These are phyloP conservation scores for Arabis alpina DNA, from an alignment of 345 rosid species.

Conservation along the genomic window DNA sequence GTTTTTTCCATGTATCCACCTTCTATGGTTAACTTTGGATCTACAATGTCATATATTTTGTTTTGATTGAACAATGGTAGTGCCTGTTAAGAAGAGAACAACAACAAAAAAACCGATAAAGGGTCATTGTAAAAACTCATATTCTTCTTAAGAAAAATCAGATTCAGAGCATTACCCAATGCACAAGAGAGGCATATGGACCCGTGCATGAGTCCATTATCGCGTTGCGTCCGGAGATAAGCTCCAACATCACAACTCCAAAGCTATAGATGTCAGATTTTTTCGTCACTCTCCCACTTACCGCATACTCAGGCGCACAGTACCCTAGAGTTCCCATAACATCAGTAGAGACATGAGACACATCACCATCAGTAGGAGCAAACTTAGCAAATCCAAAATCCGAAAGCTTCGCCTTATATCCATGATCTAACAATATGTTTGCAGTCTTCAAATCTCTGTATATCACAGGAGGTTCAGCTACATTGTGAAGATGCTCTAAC, in stretches of 20 bases:
- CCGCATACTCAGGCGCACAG: constrained; percentile 76
- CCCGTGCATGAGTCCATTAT: constrained; percentile 40
- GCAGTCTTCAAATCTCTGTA: constrained; percentile 68
- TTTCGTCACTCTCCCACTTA: constrained; percentile 55
- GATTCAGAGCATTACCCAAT: constrained; percentile 54
- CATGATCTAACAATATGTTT: constrained; percentile 59
- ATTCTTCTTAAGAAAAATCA: not conserved
- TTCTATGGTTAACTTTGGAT: constrained; percentile 51
- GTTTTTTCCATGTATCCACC: constrained; percentile 42
- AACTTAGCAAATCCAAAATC: constrained; percentile 84
- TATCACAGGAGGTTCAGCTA: constrained; percentile 61
- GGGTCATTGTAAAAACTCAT: not conserved
- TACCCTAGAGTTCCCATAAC: constrained; percentile 79
- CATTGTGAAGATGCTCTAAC: constrained; percentile 59
- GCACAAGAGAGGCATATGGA: constrained; percentile 45
- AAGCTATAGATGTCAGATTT: constrained; percentile 76
- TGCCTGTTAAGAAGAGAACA: constrained; percentile 44
- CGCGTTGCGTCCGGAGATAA: constrained; percentile 66
- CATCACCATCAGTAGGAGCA: constrained; percentile 55
- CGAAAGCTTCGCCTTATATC: constrained; percentile 61
- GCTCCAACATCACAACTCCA: constrained; percentile 71
- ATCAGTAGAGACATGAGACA: constrained; percentile 66
- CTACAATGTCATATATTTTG: constrained; percentile 44
- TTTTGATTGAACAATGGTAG: constrained; percentile 34
- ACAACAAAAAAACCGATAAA: not conserved